Evolutionary conservation across 164 flowering plant genomes (phyloP), one percentile per base, ranked within the genome.

Genomic region (Vitis rotundifolia): DNA sequence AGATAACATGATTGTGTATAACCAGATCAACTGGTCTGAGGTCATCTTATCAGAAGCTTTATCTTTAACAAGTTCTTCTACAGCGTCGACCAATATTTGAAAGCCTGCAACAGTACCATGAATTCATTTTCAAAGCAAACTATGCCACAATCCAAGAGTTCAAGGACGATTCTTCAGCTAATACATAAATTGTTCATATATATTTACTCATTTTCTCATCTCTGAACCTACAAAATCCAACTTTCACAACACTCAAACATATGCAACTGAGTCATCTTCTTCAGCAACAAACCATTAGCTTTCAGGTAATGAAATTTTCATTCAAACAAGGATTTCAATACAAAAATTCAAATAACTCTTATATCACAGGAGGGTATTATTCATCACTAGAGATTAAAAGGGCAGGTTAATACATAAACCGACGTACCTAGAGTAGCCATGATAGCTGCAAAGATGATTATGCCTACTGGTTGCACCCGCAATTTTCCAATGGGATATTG

Each of bases 381-480:
- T 15, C 51, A 49, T 12, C 48, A 44, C 11, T 60, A 22, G 44
- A 49, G 9, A 63, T 31, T 8, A 57, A 50, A 37, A 37, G 54
- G n/a, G 9, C 8, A 44, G 22, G 12, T 16, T 26, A 61, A 47
- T 8, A 60, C 3, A 63, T 2, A 73, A 47, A 54, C 15, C 7
- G 13, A 75, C 79, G 51, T 78, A 93, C 99, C 99, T 3, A 96
- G 91, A 59, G 98, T 96, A 55, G 99, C 98, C 99, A 96, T 96
- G 50, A 96, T 29, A 71, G 99, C 98, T 72, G 99, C 98, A 80
- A 96, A 96, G 61, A 93, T 79, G 68, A 93, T 82, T 50, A 96
- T 96, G 19, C 99, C 99, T 0, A 96, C 98, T 10, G 99, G 99
- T 54, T 96, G 99, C 65, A 96, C 91, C 68, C 99, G 84, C 78